Evolutionary conservation across 176 grass and related monocot genomes (phyloP).

Genomic region (Lolium rigidum): DNA sequence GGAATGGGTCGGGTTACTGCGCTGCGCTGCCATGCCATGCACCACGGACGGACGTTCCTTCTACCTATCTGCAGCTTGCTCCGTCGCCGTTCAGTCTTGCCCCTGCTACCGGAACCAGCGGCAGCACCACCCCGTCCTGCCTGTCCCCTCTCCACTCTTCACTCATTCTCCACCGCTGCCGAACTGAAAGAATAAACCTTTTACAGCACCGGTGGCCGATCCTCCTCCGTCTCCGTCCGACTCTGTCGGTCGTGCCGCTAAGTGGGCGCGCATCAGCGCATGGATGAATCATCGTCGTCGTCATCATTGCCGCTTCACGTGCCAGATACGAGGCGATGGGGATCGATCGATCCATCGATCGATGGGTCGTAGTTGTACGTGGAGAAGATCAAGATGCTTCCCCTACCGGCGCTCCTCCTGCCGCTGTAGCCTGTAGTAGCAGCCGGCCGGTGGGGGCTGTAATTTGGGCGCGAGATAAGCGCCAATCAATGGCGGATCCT

Average conservation of each 20-base stretch:
- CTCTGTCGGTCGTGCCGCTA: constrained; percentile 3
- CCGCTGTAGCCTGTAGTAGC: no score
- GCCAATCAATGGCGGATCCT: constrained; percentile 18
- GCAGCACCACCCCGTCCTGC: not conserved
- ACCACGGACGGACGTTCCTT: no score
- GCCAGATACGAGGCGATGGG: constrained; percentile 4
- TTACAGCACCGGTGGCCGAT: not conserved
- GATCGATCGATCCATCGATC: not conserved
- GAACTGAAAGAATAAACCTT: no score
- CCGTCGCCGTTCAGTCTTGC: not conserved
- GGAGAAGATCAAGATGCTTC: no score
- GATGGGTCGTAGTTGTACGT: no score
- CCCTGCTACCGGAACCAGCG: not conserved
- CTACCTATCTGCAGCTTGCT: not conserved
- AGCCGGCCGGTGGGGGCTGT: no score
- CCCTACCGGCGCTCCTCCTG: no score
- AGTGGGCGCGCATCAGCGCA: not conserved
- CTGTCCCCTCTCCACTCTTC: not conserved
- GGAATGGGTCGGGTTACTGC: not conserved
- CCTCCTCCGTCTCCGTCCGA: not conserved
- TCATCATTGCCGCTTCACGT: constrained; percentile 28
- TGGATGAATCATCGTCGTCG: not conserved
- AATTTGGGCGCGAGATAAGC: not conserved
- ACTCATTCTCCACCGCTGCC: not conserved
- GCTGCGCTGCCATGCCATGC: no score